Base-by-base conservation (phyloP, 108 stramenopile species). In the Nitzschia putrida region DNA sequence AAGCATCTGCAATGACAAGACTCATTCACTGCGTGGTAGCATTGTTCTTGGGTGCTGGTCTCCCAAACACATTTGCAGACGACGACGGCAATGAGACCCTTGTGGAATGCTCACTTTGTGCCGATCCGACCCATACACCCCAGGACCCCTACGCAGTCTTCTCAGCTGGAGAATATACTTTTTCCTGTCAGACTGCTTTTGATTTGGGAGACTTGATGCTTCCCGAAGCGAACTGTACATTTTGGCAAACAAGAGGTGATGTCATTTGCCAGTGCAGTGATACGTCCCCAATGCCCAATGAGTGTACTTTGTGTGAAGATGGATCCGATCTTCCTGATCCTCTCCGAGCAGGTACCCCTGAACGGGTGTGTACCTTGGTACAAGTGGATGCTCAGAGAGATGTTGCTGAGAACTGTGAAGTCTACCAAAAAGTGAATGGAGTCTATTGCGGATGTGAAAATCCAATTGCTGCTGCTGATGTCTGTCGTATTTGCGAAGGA, bases 371-470 rank as follows among this genome's bases (percentile, higher is more conserved):
- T 57, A 60, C 68, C 14, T 23, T 55, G 25, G 21, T 69, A 21
- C 67, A 69, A 40, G 66, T 78, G 2, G 71, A 78, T 67, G 77
- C 77, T 26, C 53, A 34, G 37, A 34, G 70, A 38, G 77, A 78
- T 61, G 16, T 18, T 26, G 12, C 47, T 7, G 53, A 76, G 8
- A n/a, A 10, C 3, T 76, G 75, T 41, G 20, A 23, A 39, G 50
- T 57, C 10, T 76, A 54, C 37, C 75, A 76, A 53, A 42, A 61
- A 40, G 69, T 59, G n/a, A 22, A 45, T 14, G 75, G 75, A 25
- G 45, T 34, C 7, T 69, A 69, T 45, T 76, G 75, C 34, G 68
- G 68, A 37, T 76, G 75, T 39, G 42, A 69, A 7, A 69, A 68
- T 41, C 20, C 58, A 6, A 14, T 25, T 16, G 13, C 23, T 25